phyloP scores from a whole-genome alignment of 768 basidiomycete species.

The Lactarius quietus region DNA sequence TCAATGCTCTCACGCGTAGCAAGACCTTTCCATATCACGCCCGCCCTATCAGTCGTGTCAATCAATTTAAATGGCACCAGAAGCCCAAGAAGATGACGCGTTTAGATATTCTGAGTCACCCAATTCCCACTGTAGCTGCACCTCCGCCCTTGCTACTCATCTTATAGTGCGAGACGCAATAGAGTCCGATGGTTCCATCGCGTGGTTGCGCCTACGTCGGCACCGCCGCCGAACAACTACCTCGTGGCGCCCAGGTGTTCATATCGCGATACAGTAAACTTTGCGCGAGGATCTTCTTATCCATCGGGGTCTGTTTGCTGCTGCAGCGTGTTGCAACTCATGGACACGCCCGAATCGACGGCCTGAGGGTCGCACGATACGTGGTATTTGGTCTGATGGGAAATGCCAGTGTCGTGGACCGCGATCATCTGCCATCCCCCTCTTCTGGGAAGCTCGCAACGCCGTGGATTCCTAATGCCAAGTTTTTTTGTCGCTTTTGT shows the following conservation, averaged over 20 bases:
- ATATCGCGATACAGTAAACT: too few species aligned
- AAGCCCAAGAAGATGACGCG: neutral
- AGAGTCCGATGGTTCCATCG: neutral
- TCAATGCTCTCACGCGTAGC: neutral
- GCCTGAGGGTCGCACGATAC: too few species aligned
- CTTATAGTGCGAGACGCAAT: neutral
- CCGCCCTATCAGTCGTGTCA: neutral
- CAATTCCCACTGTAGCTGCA: neutral
- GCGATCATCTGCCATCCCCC: neutral
- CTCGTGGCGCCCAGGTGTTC: neutral
- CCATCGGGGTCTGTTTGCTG: too few species aligned
- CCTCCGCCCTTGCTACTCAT: too few species aligned
- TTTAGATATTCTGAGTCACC: neutral
- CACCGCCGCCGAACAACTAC: neutral
- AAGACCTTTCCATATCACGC: neutral
- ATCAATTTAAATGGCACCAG: neutral
- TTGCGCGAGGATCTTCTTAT: neutral
- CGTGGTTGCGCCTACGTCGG: neutral
- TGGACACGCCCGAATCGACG: too few species aligned
- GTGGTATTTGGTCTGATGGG: neutral
- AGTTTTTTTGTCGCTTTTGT: neutral
- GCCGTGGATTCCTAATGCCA: neutral
- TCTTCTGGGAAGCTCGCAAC: neutral
- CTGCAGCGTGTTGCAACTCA: too few species aligned
- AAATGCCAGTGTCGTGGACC: neutral